Base-by-base conservation (phyloP, 805 yeast genomes). In the Cyberlindnera bimundalis region DNA sequence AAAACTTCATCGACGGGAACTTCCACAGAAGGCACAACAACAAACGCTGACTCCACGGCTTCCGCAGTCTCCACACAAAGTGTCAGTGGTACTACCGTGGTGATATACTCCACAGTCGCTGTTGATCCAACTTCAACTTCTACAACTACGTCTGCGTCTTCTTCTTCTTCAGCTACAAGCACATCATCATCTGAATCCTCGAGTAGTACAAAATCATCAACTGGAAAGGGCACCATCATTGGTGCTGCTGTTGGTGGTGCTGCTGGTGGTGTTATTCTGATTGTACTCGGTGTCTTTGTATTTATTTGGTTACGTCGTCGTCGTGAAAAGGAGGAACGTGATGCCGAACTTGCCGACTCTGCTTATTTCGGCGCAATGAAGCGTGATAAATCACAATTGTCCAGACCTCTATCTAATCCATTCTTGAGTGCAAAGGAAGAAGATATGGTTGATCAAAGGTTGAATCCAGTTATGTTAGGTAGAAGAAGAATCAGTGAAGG, bases 401-500 rank as follows among this genome's bases (percentile, higher is more conserved):
- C 35, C 52, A 60, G 60, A 61, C 62, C 53, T 65, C 67, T 45
- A 56, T 68, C 47, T 2, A 39, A 43, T n/a, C 80, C 83, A 55
- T 89, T 89, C 39, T 81, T 83, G 53, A 77, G 76, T 18, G 70
- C 73, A 34, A 79, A 80, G 1, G 70, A 72, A n/a, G 82, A 78
- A 50, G 71, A 61, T 18, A 52, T 55, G 52, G 61, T 72, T 33
- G 90, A 78, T 60, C 88, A 84, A 35, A 69, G 89, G 42, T 64
- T 83, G 47, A 81, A 83, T 59, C 88, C 89, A 1, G 74, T 78
- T 32, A 79, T 84, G 83, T 67, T 84, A 61, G 96, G 95, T 28
- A 78, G 90, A 57, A 78, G 95, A 56, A 70, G 96, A 49, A 71
- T 86, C 46, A 79, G 89, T 53, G 91, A 85, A 54, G 96, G 96